phyloP scores from a whole-genome alignment of 2,329 filamentous ascomycete genomes.

The Albophoma yamanashiensis region DNA sequence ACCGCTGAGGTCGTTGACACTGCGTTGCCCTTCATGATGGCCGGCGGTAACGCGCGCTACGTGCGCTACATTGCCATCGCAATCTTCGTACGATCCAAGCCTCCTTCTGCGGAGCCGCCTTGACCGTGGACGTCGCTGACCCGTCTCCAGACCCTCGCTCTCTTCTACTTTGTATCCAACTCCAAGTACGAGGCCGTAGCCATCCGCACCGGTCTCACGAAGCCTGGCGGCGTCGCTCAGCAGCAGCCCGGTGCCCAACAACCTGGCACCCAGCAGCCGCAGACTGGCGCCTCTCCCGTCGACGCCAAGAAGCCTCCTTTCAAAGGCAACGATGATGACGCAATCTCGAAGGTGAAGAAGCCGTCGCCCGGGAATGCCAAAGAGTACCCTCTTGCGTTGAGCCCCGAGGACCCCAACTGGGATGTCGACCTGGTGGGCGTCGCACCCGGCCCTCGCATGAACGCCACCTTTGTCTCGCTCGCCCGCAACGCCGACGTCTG shows the following conservation, averaged over 20 bases:
- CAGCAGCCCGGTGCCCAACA: background rate
- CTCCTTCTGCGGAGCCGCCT: background rate
- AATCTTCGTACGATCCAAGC: conserved; percentile 56
- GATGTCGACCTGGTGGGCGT: conserved; percentile 37
- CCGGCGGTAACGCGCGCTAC: conserved; percentile 63
- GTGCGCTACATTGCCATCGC: conserved; percentile 71
- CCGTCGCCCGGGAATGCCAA: conserved; percentile 14
- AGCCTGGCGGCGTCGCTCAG: background rate
- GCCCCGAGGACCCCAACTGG: conserved; percentile 41
- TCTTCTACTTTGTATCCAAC: conserved; percentile 74
- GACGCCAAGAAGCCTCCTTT: conserved; percentile 4
- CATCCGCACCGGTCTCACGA: conserved; percentile 5
- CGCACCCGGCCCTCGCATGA: conserved; percentile 66
- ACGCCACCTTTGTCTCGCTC: conserved; percentile 94
- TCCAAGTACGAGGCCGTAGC: conserved; percentile 34
- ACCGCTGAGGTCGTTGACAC: background rate
- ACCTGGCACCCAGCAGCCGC: background rate
- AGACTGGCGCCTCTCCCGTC: background rate
- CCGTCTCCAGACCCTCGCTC: conserved; percentile 45
- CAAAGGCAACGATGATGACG: conserved; percentile 12
- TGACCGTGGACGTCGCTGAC: conserved; percentile 6
- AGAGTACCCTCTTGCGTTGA: conserved; percentile 40
- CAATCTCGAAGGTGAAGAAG: conserved; percentile 12
- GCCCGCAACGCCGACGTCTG: conserved; percentile 89
- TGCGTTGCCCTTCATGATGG: conserved; percentile 32